Base-by-base conservation (phyloP, 352 stramenopile genomes). In the Globisporangium takayamanum region DNA sequence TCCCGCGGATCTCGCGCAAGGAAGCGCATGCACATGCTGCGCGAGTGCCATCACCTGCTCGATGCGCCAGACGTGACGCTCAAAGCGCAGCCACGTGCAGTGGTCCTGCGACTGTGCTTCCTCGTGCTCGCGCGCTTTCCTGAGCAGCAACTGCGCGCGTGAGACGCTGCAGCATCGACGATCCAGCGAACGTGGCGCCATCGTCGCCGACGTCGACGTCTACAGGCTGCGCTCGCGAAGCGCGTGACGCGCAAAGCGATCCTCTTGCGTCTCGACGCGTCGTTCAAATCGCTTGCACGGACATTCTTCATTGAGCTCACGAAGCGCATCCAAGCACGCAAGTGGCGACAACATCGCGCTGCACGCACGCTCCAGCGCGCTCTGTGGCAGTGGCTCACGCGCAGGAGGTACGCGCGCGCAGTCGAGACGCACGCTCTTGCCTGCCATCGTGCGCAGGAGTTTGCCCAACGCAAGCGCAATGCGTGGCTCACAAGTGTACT, bases 21-120 rank as follows among this genome's bases (percentile, higher is more conserved):
- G 25, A 73, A 74, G 52, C 73, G 69, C 20, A 55, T 83, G 2
- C 59, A 57, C 12, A 62, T 73, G 25, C 58, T 74, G 5, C 59
- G 53, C 30, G 64, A 73, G 15, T 84, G 78, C 50, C 62, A 80
- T 28, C 61, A 58, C 37, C 68, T 89, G 30, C 49, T 86, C 5
- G 50, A 63, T 28, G 62, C 68, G 10, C 55, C 61, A 30, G 58
- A 55, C 4, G 57, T 84, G 46, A 69, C 66, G 1, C 49, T 80
- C n/a, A 77, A 73, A 48, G 61, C 53, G 0, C 69, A 79, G n/a
- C 55, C 77, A 3, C 57, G 53, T 22, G 50, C 60, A 6, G 79
- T 83, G 30, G 69, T 85, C 16, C 30, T 83, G 18, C 80, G 72
- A 11, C 68, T 86, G 20, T 87, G 74, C 55, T 77, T 88, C 63